These are phyloP conservation scores for Skeletonema grethae DNA, from an alignment of 108 stramenopile species.

Conservation along the genomic window DNA sequence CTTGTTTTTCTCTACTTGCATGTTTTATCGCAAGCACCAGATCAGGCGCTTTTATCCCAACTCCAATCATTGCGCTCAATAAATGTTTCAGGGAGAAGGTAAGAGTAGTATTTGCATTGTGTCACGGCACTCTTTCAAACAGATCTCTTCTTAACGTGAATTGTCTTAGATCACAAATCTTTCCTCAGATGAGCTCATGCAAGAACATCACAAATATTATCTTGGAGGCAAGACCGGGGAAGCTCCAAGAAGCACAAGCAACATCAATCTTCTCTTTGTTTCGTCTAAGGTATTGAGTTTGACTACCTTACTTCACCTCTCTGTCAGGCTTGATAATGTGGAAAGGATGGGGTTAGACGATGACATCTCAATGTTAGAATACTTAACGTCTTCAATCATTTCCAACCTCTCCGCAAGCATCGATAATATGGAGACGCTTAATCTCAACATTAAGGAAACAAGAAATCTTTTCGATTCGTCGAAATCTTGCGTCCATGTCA, in stretches of 20 bases:
- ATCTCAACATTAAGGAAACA: constrained; percentile 8
- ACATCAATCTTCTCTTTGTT: constrained; percentile 24
- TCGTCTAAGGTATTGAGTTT: constrained; percentile 32
- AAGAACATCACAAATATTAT: constrained; percentile 16
- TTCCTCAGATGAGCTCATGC: constrained; percentile 25
- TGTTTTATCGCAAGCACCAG: constrained; percentile 16
- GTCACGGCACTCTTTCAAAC: not conserved
- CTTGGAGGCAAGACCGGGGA: constrained; percentile 21
- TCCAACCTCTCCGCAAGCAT: constrained; percentile 29
- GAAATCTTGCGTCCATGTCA: constrained; percentile 20
- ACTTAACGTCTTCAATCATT: constrained; percentile 30
- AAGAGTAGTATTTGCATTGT: constrained; percentile 2
- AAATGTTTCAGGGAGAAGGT: constrained; percentile 20
- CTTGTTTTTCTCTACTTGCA: constrained; percentile 18
- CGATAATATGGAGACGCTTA: constrained; percentile 13
- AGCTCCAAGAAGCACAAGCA: constrained; percentile 17
- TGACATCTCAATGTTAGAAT: constrained; percentile 27
- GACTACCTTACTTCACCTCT: constrained; percentile 27
- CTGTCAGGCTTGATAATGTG: constrained; percentile 2
- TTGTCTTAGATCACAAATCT: constrained; percentile 20
- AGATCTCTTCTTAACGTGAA: not conserved
- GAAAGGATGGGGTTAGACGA: constrained; percentile 32
- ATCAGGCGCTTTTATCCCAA: not conserved
- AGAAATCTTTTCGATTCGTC: constrained; percentile 18
- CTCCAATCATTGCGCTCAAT: constrained; percentile 15